These are phyloP conservation scores for Cyclanthera cordifolia DNA, from an alignment of 306 rosid species.

Conservation along the genomic window DNA sequence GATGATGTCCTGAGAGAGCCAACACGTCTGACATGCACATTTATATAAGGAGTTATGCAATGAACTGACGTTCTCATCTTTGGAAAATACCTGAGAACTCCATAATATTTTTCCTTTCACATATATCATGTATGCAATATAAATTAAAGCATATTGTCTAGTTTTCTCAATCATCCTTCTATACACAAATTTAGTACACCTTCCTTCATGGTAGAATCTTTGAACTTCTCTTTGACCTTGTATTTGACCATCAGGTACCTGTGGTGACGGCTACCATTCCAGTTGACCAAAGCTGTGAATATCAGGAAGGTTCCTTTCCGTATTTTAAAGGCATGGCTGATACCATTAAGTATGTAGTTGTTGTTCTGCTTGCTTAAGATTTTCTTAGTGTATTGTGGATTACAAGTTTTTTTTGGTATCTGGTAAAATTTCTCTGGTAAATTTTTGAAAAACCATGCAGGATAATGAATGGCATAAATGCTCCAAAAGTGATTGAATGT, in stretches of 20 bases:
- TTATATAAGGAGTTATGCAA: too few relatives aligned
- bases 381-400: neutral
- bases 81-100: neutral
- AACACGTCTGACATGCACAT: too few relatives aligned
- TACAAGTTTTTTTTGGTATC: neutral
- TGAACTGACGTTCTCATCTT: neutral
- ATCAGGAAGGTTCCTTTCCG: conserved; percentile 77
- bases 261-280: conserved; percentile 85
- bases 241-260: conserved; percentile 58
- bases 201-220: neutral
- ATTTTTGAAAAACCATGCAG: conserved; percentile 27
- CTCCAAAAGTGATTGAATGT: conserved; percentile 94
- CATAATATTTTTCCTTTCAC: neutral
- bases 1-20: too few relatives aligned
- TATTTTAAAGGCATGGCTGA: conserved; percentile 72
- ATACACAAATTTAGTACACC: neutral
- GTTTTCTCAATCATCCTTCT: neutral
- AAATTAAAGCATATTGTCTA: neutral
- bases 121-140: neutral
- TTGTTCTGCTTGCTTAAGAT: conserved; percentile 15
- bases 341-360: conserved; percentile 41
- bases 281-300: conserved; percentile 63
- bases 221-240: conserved; percentile 5
- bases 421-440: neutral
- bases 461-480: conserved; percentile 88